Evolutionary conservation across 306 rosid genomes (phyloP).

Genomic region (Rubus parviflorus): DNA sequence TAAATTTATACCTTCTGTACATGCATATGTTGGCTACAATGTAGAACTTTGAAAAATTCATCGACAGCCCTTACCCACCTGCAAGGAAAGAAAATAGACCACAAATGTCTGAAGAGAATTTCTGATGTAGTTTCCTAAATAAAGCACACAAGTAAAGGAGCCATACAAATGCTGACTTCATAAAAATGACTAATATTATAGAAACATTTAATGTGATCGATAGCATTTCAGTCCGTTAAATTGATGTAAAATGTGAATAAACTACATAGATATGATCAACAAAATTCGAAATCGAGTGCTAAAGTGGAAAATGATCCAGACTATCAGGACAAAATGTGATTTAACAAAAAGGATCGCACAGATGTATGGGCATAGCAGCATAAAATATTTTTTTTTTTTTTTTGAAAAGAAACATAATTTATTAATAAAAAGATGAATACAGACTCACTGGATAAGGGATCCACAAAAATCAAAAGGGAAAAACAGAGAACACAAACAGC

Average conservation of each 20-base stretch:
- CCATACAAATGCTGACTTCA: neutral
- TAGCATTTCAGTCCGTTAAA: neutral
- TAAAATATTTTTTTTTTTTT: too few species aligned
- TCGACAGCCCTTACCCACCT: constrained; percentile 87
- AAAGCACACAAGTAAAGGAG: neutral
- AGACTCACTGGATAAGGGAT: too few species aligned
- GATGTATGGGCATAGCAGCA: neutral
- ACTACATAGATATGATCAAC: neutral
- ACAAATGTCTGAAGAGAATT: neutral
- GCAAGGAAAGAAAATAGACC: constrained; percentile 28
- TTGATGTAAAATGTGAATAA: neutral
- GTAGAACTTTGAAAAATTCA: constrained; percentile 68
- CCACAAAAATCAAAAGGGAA: too few species aligned
- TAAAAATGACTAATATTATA: neutral
- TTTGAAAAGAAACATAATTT: too few species aligned
- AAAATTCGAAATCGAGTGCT: neutral
- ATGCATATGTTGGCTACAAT: constrained; percentile 57
- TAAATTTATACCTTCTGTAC: constrained; percentile 58
- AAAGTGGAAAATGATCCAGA: neutral
- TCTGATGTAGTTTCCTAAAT: neutral
- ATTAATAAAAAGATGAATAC: too few species aligned
- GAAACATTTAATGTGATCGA: neutral
- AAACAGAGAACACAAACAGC: too few species aligned
- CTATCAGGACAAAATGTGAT: neutral
- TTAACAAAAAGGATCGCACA: neutral